phyloP scores from a whole-genome alignment of 2,329 filamentous ascomycete species.

The Fusarium bactridioides region DNA sequence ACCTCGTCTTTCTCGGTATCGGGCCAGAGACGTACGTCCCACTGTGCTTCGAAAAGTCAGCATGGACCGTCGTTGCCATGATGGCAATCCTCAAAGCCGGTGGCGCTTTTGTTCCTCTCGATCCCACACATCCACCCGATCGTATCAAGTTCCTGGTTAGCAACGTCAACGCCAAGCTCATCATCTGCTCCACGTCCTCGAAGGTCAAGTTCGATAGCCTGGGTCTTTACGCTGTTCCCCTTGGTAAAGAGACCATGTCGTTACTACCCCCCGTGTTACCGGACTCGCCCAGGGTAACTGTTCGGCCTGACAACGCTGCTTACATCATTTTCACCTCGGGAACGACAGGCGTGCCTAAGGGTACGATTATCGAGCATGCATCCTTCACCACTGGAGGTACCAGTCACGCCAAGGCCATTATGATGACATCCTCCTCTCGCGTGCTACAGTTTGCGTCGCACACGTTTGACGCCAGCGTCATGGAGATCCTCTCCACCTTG shows the following conservation, averaged over 20 bases:
- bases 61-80: slow-evolving; percentile 46
- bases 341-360: slow-evolving; percentile 32
- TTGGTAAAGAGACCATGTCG: neutral
- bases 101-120: slow-evolving; percentile 43
- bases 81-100: slow-evolving; percentile 49
- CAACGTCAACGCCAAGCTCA: slow-evolving; percentile 17
- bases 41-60: slow-evolving; percentile 50
- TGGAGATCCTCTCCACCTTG: slow-evolving; percentile 34
- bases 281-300: neutral
- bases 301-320: slow-evolving; percentile 3
- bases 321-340: slow-evolving; percentile 37
- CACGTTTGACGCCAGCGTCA: slow-evolving; percentile 29
- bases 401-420: slow-evolving; percentile 25
- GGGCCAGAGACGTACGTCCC: slow-evolving; percentile 40
- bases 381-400: slow-evolving; percentile 13
- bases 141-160: slow-evolving; percentile 19
- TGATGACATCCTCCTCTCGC: slow-evolving; percentile 15
- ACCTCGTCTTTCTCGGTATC: slow-evolving; percentile 47
- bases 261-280: neutral
- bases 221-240: neutral
- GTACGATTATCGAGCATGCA: slow-evolving; percentile 26
- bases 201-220: neutral
- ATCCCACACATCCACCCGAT: slow-evolving; percentile 48
- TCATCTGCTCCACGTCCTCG: slow-evolving; percentile 13
- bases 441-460: slow-evolving; percentile 27